Evolutionary conservation across 441 rosid species (phyloP), one percentile per base, ranked within the genome.

Genomic region (Brassica balearica): DNA sequence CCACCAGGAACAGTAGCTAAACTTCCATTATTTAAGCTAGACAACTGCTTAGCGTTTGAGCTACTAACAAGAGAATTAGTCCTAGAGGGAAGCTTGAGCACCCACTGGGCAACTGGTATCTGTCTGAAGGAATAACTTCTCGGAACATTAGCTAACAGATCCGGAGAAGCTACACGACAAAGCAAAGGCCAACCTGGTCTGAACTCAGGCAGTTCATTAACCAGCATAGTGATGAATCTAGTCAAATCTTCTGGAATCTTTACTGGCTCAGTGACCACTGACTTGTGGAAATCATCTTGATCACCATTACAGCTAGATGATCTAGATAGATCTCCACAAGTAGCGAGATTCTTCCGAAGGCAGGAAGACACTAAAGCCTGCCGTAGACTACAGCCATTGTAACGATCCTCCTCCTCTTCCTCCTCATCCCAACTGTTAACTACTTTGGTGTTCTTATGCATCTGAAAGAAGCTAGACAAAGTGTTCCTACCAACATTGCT

Each of bases 41-140:
- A 69, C 14, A 51, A 8, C 59, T 60, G 80, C 75, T 78, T 85
- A 43, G 41, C 46, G 59, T 76, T 81, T 4, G 80, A 82, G 6
- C 74, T 67, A 2, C 65, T 27, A 22, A 77, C 6, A 17, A 6
- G 71, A 34, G 75, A 74, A 68, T 69, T 81, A 65, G 73, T 84
- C 77, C 90, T 86, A 73, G 83, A 71, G 14, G 92, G 90, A 64
- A 89, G 72, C 76, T 86, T 77, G 84, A 87, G 68, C 8, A 77
- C 90, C 92, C 92, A 89, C 79, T 87, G 90, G 27, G 84, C 92
- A 80, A 89, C 90, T 48, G 90, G 80, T 82, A 93, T 84, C 71
- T 84, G 75, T 73, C 92, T 85, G 38, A 72, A 65, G 0, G 86
- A 80, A 32, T 79, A 83, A 69, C 80, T 81, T n/a, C 73, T 32